A percentile compares a stretch with the other conserved stretches of the same genome.
These are phyloP conservation scores for Euptelea pleiosperma DNA, from an alignment of 164 flowering plant species.

Conservation along the genomic window DNA sequence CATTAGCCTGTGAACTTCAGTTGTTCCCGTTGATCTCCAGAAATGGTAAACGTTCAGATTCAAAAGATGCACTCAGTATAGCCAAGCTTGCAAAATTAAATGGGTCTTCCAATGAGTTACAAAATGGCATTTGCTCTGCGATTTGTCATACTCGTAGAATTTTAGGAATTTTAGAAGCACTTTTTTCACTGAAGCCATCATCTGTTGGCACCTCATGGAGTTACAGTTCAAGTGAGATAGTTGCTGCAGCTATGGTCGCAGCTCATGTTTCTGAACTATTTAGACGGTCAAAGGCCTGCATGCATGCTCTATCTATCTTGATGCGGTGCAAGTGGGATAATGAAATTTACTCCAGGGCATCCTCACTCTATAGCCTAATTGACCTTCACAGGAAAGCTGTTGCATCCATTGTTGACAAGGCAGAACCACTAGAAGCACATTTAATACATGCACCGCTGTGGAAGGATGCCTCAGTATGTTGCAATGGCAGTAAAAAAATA, in stretches of 20 bases:
- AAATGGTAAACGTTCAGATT: constrained; percentile 32
- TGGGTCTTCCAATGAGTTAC: constrained; percentile 49
- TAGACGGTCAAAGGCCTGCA: constrained; percentile 83
- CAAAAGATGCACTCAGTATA: constrained; percentile 21
- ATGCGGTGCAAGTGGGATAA: constrained; percentile 88
- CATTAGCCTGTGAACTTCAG: constrained; percentile 91
- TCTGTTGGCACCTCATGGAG: constrained; percentile 91
- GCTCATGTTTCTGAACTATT: constrained; percentile 94
- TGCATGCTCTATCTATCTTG: constrained; percentile 77
- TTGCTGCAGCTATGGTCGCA: constrained; percentile 99
- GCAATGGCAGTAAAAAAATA: constrained; percentile 32
- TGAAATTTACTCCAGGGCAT: constrained; percentile 72
- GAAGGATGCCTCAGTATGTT: constrained; percentile 39
- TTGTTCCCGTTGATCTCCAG: constrained; percentile 68
- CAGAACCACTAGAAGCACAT: constrained; percentile 82
- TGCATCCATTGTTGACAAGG: constrained; percentile 86
- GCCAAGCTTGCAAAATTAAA: constrained; percentile 47
- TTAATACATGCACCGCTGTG: constrained; percentile 47
- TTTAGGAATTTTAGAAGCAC: constrained; percentile 80
- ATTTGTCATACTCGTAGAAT: constrained; percentile 75
- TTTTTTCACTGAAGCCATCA: constrained; percentile 85
- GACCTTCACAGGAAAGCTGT: constrained; percentile 86
- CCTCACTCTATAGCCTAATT: constrained; percentile 82
- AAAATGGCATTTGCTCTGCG: constrained; percentile 61
- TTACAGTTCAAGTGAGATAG: constrained; percentile 89